phyloP scores from a whole-genome alignment of 2,329 filamentous ascomycete species.

The Tolypocladium endophyticum region DNA sequence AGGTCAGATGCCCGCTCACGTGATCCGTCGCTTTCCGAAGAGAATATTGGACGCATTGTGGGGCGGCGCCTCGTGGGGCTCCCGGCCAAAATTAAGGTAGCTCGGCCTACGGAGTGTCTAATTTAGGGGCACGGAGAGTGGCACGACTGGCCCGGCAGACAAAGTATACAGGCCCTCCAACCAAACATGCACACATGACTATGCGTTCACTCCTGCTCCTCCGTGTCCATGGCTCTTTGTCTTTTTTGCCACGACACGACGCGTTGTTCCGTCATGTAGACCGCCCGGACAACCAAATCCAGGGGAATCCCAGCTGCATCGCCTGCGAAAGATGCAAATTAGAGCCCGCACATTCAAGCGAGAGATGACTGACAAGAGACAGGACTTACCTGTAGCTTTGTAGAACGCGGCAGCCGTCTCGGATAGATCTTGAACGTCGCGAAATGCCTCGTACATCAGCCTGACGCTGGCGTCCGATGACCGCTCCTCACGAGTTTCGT shows the following conservation, averaged over 20 bases:
- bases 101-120: no score
- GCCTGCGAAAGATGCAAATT: constrained; percentile 9
- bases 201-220: not conserved
- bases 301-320: constrained; percentile 21
- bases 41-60: not conserved
- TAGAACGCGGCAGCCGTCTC: constrained; percentile 20
- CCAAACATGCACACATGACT: not conserved
- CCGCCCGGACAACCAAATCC: constrained; percentile 21
- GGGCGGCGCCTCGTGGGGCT: not conserved
- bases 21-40: constrained; percentile 5
- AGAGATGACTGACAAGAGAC: not conserved
- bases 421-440: constrained; percentile 19
- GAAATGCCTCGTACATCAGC: constrained; percentile 19
- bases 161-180: no score
- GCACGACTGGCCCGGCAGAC: not conserved
- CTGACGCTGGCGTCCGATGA: not conserved
- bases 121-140: no score
- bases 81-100: no score
- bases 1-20: constrained; percentile 21
- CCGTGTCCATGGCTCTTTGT: not conserved
- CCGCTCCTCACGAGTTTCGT: no score
- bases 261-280: constrained; percentile 26
- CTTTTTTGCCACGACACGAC: constrained; percentile 23
- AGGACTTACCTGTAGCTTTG: constrained; percentile 15
- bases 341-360: not conserved